A percentile compares a stretch with the other conserved stretches of the same genome.
Evolutionary conservation across 805 yeast genomes (phyloP).

Genomic region (Candida xyloterini): DNA sequence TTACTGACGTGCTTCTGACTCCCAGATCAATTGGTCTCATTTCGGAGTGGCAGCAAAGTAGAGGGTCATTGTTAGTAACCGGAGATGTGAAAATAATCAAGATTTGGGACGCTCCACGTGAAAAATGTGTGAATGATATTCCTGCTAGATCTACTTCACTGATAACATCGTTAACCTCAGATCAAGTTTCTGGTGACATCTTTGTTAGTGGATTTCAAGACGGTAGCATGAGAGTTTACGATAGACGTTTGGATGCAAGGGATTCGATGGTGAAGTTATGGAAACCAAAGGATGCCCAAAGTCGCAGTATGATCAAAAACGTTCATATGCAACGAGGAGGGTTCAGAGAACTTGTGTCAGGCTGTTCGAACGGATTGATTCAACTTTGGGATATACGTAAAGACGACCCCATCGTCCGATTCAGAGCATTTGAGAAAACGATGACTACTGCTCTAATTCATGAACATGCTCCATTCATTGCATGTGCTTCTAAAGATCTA

Average conservation of each 20-base stretch:
- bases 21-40: conserved; percentile 80
- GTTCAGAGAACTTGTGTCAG: conserved; percentile 81
- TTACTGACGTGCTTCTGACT: conserved; percentile 78
- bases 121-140: conserved; percentile 77
- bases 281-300: conserved; percentile 43
- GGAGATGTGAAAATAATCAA: conserved; percentile 93
- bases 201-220: conserved; percentile 92
- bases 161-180: conserved; percentile 88
- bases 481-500: conserved; percentile 78
- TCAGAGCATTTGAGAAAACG: conserved; percentile 48
- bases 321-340: conserved; percentile 98
- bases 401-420: conserved; percentile 66
- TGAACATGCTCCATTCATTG: conserved; percentile 94
- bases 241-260: conserved; percentile 78
- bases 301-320: conserved; percentile 48
- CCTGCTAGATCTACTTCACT: conserved; percentile 89
- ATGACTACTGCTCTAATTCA: conserved; percentile 78
- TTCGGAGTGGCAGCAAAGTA: conserved; percentile 95
- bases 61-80: conserved; percentile 86
- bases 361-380: conserved; percentile 76
- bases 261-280: conserved; percentile 84
- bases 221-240: conserved; percentile 85
- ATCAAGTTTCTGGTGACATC: conserved; percentile 90
- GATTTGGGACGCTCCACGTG: conserved; percentile 96
- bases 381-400: conserved; percentile 88